A percentile compares a stretch with the other conserved stretches of the same genome.
Evolutionary conservation across 352 stramenopile genomes (phyloP).

Genomic region (Pythium scleroteichum): DNA sequence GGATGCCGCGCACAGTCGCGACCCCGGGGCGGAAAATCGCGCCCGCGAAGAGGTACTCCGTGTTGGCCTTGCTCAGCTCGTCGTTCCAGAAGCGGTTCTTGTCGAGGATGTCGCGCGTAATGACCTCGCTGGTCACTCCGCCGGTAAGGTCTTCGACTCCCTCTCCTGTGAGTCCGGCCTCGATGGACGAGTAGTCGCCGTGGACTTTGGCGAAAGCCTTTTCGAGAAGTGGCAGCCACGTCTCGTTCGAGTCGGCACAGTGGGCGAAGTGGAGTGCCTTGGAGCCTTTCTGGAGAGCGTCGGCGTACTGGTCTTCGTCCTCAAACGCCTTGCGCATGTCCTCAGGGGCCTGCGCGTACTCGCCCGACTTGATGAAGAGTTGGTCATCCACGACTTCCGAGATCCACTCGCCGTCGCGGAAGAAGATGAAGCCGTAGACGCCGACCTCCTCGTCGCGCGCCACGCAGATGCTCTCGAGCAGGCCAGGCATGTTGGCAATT

Average conservation of each 20-base stretch:
- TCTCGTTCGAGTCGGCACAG: slow-evolving; percentile 56
- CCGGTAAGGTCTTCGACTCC: slow-evolving; percentile 47
- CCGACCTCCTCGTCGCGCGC: slow-evolving; percentile 48
- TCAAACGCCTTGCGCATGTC: slow-evolving; percentile 29
- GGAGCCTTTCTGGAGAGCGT: slow-evolving; percentile 35
- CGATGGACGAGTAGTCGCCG: slow-evolving; percentile 68
- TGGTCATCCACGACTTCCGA: slow-evolving; percentile 50
- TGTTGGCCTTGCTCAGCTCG: slow-evolving; percentile 39
- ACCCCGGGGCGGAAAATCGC: slow-evolving; percentile 25
- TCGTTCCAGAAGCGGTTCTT: slow-evolving; percentile 34
- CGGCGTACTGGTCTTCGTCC: slow-evolving; percentile 31
- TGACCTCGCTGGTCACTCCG: slow-evolving; percentile 37
- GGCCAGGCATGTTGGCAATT: slow-evolving; percentile 59
- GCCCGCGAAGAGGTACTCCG: slow-evolving; percentile 41
- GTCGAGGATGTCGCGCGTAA: not conserved
- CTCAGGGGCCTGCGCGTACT: slow-evolving; percentile 30
- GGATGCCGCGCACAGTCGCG: slow-evolving; percentile 31
- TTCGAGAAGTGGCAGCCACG: slow-evolving; percentile 85
- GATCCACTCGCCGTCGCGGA: slow-evolving; percentile 50
- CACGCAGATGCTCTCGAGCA: slow-evolving; percentile 69
- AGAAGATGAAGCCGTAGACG: slow-evolving; percentile 57
- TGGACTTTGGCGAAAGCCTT: slow-evolving; percentile 86
- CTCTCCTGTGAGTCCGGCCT: slow-evolving; percentile 55
- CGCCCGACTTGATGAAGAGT: slow-evolving; percentile 33
- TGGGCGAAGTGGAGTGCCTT: slow-evolving; percentile 43